Conservation (phyloP, 345 rosid genomes). For the Melaleuca quinquenervia region DNA sequence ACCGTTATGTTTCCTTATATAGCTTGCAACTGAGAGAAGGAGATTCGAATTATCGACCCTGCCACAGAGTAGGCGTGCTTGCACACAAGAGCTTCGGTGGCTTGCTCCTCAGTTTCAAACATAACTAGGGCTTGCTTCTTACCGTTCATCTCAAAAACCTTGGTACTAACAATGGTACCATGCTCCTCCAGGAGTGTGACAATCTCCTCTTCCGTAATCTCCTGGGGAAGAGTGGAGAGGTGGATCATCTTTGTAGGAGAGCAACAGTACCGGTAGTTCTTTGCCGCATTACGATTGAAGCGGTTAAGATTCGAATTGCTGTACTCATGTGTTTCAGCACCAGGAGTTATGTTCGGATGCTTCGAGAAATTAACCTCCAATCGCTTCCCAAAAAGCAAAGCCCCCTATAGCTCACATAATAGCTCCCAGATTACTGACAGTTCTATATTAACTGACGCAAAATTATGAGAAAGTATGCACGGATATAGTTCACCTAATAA, state of each 20-base stretch:
- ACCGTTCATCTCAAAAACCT: conserved; percentile 90
- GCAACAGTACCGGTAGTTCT: conserved; percentile 96
- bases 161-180: conserved; percentile 51
- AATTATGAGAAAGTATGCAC: background rate
- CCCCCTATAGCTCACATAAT: conserved; percentile 40
- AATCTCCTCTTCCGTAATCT: conserved; percentile 77
- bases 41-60: conserved; percentile 81
- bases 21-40: conserved; percentile 94
- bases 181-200: conserved; percentile 65
- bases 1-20: conserved; percentile 12
- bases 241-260: conserved; percentile 97
- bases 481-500: background rate
- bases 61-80: conserved; percentile 86
- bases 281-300: conserved; percentile 94
- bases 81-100: conserved; percentile 87
- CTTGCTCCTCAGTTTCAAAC: conserved; percentile 87
- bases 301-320: conserved; percentile 81
- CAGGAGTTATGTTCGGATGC: conserved; percentile 83
- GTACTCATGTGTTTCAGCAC: conserved; percentile 83
- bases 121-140: conserved; percentile 83
- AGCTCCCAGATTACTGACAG: background rate
- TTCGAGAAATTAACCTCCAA: conserved; percentile 93
- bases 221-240: conserved; percentile 86
- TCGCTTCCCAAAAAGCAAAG: conserved; percentile 83
- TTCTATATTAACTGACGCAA: background rate